Conservation (phyloP, 345 rosid species). For the Euphorbia pulcherrima region DNA sequence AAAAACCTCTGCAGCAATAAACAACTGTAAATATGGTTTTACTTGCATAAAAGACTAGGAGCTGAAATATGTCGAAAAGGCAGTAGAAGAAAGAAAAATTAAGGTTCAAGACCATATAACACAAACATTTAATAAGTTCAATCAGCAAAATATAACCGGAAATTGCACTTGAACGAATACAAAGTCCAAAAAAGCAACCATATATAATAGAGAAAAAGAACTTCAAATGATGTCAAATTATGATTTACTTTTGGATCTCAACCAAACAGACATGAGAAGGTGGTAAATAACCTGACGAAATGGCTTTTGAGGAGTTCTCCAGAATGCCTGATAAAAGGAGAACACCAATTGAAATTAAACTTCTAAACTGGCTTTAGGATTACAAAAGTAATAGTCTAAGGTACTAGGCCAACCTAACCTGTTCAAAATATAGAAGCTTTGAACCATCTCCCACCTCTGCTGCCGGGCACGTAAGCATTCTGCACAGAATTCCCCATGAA, state of each 20-base stretch:
- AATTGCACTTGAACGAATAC: neutral
- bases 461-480: constrained; percentile 75
- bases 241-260: neutral
- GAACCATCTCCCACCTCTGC: constrained; percentile 93
- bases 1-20: constrained; percentile 59
- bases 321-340: constrained; percentile 51
- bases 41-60: neutral
- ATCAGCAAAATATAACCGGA: neutral
- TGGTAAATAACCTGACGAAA: constrained; percentile 65
- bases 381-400: neutral
- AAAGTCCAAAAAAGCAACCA: neutral
- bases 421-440: constrained; percentile 69
- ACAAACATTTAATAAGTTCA: neutral
- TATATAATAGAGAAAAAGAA: neutral
- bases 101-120: neutral
- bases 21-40: constrained; percentile 11
- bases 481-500: constrained; percentile 26
- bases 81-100: neutral
- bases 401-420: constrained; percentile 35
- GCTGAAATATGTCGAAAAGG: neutral
- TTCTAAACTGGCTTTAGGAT: neutral
- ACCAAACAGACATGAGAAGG: neutral
- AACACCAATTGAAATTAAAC: neutral
- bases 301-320: constrained; percentile 91
- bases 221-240: neutral